Conservation (phyloP, 148 eudicot species). For the Linanthus parryae region DNA sequence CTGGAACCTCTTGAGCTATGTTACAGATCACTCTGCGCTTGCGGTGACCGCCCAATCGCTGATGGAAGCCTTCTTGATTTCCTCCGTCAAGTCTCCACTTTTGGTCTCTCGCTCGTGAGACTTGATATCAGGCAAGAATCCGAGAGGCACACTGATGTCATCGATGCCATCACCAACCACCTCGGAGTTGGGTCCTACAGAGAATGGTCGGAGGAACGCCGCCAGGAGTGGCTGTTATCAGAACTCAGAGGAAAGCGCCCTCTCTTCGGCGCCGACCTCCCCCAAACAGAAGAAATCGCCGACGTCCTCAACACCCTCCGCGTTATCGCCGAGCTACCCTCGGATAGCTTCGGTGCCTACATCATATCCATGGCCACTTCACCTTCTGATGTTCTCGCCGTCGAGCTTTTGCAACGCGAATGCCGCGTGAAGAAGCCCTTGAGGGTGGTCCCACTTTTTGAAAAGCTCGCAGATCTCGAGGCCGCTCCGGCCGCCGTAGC, state of each 20-base stretch:
- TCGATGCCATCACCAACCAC: constrained; percentile 87
- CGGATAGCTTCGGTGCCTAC: constrained; percentile 95
- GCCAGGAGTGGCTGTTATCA: constrained; percentile 98
- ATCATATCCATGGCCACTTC: constrained; percentile 96
- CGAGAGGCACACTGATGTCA: constrained; percentile 89
- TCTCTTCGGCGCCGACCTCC: constrained; percentile 88
- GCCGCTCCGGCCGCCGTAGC: constrained; percentile 95
- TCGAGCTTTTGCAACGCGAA: constrained; percentile 91
- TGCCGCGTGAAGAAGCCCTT: constrained; percentile 83
- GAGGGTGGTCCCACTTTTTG: constrained; percentile 92
- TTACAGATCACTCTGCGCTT: constrained; percentile 80
- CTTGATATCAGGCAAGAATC: constrained; percentile 98
- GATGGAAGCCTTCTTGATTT: constrained; percentile 98
- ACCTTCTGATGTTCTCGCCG: constrained; percentile 94
- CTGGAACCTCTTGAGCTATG: constrained; percentile 96
- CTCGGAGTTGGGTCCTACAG: constrained; percentile 87
- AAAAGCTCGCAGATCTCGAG: constrained; percentile 84
- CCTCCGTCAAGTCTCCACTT: constrained; percentile 90
- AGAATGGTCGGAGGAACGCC: constrained; percentile 85
- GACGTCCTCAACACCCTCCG: constrained; percentile 81
- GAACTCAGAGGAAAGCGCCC: constrained; percentile 92
- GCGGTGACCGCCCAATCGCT: constrained; percentile 89
- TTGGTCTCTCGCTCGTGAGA: constrained; percentile 88
- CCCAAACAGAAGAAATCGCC: constrained; percentile 89
- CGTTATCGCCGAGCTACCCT: constrained; percentile 85